Evolutionary conservation across 768 basidiomycete species (phyloP), one percentile per base, ranked within the genome.

Genomic region (Lactifluus echinatus): DNA sequence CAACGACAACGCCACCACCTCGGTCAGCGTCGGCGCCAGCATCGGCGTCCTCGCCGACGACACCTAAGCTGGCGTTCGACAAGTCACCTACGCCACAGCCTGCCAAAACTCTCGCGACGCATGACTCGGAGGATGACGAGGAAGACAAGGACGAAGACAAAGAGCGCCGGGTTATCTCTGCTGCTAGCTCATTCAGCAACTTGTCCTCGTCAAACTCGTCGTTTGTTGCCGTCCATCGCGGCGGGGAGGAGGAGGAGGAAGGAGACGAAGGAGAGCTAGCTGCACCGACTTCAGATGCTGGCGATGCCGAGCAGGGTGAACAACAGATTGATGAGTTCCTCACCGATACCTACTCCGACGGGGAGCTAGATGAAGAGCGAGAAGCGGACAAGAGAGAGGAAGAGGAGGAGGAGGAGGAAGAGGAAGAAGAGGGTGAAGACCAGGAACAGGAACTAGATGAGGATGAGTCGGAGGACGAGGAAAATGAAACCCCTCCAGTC

Each of bases 391-490:
- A n/a, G n/a, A n/a, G n/a, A n/a, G 62, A 64, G 28, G 54, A 61
- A 42, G 40, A 59, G 62, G 42, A 23, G 2, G 55, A 52, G n/a
- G 49, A 42, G n/a, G 43, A 70, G 5, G 67, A 63, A 17, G 66
- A 66, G 0, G 64, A 62, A 8, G 63, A 61, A 2, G 55, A 53
- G 6, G 57, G 61, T 3, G 50, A 54, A 0, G 63, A 62, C 5
- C 70, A 69, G 39, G 61, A 67, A 3, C 71, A 70, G 34, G 69
- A 64, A 34, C 72, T 62, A 10, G 63, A 60, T 2, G 53, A 59
- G 31, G 62, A 40, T 5, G 64, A 60, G 21, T 55, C 61, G 17
- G 57, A 44, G 17, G 48, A 54, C 4, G 57, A 39, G 8, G 58
- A 59, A 45, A 34, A 37, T 28, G 3, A 59, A 5, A 31, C 8